Conservation (phyloP, 495 filamentous ascomycete genomes). For the Neurospora sublineolata region DNA sequence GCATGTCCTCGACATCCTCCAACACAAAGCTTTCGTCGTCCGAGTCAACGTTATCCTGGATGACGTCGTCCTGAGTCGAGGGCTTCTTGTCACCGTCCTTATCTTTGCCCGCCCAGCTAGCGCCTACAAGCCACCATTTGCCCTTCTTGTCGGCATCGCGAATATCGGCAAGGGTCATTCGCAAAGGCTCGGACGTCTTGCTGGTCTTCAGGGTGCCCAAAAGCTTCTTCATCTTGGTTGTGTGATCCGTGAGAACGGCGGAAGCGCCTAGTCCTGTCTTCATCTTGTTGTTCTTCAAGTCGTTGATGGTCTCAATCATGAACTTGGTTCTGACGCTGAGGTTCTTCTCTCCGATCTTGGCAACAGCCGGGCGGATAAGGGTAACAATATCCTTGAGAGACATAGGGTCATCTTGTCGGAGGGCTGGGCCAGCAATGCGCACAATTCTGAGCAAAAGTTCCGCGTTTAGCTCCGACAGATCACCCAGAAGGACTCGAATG, state of each 20-base stretch:
- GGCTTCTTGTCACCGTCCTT: constrained; percentile 12
- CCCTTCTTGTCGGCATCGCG: constrained; percentile 71
- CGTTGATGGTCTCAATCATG: constrained; percentile 94
- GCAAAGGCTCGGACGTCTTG: constrained; percentile 69
- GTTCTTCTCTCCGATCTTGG: constrained; percentile 51
- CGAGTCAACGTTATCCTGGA: constrained; percentile 11
- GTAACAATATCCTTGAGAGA: constrained; percentile 85
- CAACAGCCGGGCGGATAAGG: constrained; percentile 59
- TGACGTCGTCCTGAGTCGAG: constrained; percentile 26
- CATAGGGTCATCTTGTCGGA: constrained; percentile 82
- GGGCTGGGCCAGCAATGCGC: constrained; percentile 64
- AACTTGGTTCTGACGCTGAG: constrained; percentile 87
- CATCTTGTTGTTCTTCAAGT: constrained; percentile 85
- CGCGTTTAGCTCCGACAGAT: constrained; percentile 78
- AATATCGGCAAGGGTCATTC: constrained; percentile 70
- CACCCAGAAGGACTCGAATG: constrained; percentile 60
- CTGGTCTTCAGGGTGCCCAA: constrained; percentile 63
- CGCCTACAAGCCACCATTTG: constrained; percentile 97
- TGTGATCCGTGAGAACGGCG: constrained; percentile 58
- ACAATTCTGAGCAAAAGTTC: constrained; percentile 82
- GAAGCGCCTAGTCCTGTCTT: constrained; percentile 58
- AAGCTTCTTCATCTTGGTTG: constrained; percentile 72
- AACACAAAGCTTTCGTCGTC: constrained; percentile 19
- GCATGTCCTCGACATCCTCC: constrained; percentile 38
- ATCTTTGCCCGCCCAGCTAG: constrained; percentile 59